Evolutionary conservation across 306 rosid genomes (phyloP).

Genomic region (Gillenia trifoliata): DNA sequence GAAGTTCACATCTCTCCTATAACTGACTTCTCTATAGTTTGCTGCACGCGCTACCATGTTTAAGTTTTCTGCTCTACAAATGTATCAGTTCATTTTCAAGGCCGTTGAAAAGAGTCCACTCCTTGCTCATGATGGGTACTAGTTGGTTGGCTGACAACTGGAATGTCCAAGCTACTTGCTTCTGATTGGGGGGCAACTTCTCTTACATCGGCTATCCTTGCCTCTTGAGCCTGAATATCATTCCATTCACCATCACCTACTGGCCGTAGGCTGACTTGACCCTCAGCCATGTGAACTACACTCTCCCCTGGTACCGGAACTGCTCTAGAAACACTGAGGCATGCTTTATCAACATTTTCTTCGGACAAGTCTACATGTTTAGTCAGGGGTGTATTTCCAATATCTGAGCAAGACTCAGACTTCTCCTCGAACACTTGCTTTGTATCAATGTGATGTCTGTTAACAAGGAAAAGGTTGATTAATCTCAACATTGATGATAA

Average conservation of each 20-base stretch:
- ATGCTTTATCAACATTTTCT: conserved; percentile 94
- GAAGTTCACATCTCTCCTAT: conserved; percentile 36
- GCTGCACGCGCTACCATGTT: conserved; percentile 26
- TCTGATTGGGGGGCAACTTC: conserved; percentile 71
- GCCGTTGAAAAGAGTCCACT: conserved; percentile 55
- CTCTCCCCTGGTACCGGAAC: conserved; percentile 62
- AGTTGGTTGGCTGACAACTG: conserved; percentile 75
- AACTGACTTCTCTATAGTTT: conserved; percentile 26
- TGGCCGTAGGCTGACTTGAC: conserved; percentile 56
- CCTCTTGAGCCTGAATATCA: conserved; percentile 89
- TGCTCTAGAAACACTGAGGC: conserved; percentile 78
- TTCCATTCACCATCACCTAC: conserved; percentile 83
- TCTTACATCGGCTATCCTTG: conserved; percentile 90
- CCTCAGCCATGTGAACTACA: conserved; percentile 68
- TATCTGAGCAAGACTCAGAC: conserved; percentile 73
- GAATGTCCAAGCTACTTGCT: conserved; percentile 86
- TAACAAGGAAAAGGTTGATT: not conserved
- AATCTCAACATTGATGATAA: not conserved
- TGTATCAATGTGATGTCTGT: conserved; percentile 79
- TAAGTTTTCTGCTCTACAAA: conserved; percentile 19
- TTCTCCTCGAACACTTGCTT: conserved; percentile 78
- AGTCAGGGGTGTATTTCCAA: conserved; percentile 39
- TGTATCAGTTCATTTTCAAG: conserved; percentile 32
- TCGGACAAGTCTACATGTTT: conserved; percentile 83
- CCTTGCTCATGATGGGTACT: conserved; percentile 69